Percentiles rank a stretch among this genome's conserved stretches.
Conservation (phyloP, 2,329 filamentous ascomycete genomes). For the Arthrocladium fulminans region DNA sequence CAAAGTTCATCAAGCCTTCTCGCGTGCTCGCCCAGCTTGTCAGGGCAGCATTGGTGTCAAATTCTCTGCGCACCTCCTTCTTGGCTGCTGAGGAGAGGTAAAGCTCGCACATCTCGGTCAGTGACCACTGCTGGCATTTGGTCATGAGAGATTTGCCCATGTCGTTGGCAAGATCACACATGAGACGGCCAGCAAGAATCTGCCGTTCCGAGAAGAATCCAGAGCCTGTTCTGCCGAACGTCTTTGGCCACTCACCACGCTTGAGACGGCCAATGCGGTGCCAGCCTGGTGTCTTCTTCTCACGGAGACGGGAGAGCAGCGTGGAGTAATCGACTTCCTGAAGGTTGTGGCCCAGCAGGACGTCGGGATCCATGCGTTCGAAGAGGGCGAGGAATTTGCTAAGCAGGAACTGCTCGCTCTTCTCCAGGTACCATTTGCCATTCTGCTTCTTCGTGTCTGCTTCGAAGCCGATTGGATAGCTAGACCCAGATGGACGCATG, state of each 20-base stretch:
- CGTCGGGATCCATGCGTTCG: slow-evolving; percentile 82
- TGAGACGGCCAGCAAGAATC: slow-evolving; percentile 74
- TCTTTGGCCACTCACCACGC: slow-evolving; percentile 75
- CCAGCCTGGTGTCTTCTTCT: slow-evolving; percentile 90
- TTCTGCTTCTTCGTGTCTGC: slow-evolving; percentile 60
- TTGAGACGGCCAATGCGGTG: slow-evolving; percentile 83
- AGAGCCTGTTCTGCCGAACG: slow-evolving; percentile 73
- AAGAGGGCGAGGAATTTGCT: slow-evolving; percentile 84
- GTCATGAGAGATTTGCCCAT: slow-evolving; percentile 94
- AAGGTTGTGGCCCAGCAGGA: slow-evolving; percentile 87
- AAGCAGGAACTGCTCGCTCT: slow-evolving; percentile 74
- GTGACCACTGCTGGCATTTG: slow-evolving; percentile 95
- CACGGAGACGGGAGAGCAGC: slow-evolving; percentile 72
- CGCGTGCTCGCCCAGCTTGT: slow-evolving; percentile 78
- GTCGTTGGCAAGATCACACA: slow-evolving; percentile 93
- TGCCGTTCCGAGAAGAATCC: slow-evolving; percentile 92
- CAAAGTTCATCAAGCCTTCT: slow-evolving; percentile 82
- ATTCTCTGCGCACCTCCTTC: slow-evolving; percentile 53
- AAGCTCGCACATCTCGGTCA: slow-evolving; percentile 93
- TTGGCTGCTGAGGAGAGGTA: slow-evolving; percentile 66
- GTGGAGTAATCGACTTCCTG: slow-evolving; percentile 95
- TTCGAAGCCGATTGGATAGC: slow-evolving; percentile 65
- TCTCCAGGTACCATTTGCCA: slow-evolving; percentile 70
- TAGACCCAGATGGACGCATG: slow-evolving; percentile 75
- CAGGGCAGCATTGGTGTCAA: slow-evolving; percentile 80